Evolutionary conservation across 2,329 filamentous ascomycete genomes (phyloP).

Genomic region (Kalmusia sp.): DNA sequence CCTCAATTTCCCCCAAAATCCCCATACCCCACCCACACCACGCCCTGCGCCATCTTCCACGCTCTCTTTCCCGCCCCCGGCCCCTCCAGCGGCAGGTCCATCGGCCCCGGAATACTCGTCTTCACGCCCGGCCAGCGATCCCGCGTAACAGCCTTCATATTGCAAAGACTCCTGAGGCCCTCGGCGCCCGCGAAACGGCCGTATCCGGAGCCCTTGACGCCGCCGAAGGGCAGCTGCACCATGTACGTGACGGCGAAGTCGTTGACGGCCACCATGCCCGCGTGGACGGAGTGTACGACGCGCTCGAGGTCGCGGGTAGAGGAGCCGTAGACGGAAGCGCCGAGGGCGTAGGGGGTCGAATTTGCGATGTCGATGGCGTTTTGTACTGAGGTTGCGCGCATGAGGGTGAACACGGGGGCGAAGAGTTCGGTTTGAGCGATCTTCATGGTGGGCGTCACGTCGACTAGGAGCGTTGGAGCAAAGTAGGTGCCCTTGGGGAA

Average conservation of each 20-base stretch:
- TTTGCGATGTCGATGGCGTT: constrained; percentile 83
- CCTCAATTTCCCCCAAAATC: constrained; percentile 48
- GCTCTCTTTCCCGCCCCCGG: constrained; percentile 40
- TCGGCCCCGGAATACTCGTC: constrained; percentile 79
- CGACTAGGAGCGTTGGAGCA: constrained; percentile 84
- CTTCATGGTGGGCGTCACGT: constrained; percentile 83
- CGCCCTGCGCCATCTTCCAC: constrained; percentile 53
- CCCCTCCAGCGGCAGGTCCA: constrained; percentile 77
- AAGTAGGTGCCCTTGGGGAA: constrained; percentile 90
- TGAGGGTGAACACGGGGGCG: constrained; percentile 85
- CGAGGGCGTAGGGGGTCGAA: constrained; percentile 82
- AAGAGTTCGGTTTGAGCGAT: constrained; percentile 94
- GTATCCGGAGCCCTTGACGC: constrained; percentile 85
- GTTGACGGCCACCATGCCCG: constrained; percentile 93
- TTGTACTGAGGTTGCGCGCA: constrained; percentile 72
- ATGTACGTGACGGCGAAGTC: constrained; percentile 95
- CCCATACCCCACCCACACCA: constrained; percentile 59
- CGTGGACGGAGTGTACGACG: constrained; percentile 73
- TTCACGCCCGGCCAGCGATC: constrained; percentile 70
- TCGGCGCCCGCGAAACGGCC: constrained; percentile 92
- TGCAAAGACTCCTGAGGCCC: constrained; percentile 83
- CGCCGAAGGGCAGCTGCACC: constrained; percentile 93
- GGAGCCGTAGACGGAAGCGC: constrained; percentile 84
- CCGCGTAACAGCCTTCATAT: constrained; percentile 83
- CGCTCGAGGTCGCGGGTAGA: constrained; percentile 64